Conservation (phyloP, 345 rosid genomes). For the Citrus maxima region DNA sequence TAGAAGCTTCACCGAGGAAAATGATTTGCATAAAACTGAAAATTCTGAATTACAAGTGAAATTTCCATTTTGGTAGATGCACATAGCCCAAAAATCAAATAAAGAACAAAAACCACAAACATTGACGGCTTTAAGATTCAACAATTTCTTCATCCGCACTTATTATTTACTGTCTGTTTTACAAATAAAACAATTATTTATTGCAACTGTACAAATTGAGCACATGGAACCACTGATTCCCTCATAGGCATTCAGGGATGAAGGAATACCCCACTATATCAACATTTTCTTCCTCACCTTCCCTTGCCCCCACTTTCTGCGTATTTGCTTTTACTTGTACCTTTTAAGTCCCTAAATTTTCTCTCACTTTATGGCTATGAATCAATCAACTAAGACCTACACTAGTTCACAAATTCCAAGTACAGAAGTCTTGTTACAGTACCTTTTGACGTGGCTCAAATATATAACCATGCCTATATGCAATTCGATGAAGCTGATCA, state of each 20-base stretch:
- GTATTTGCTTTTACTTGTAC: not conserved
- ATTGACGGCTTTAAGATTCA: not conserved
- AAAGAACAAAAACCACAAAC: not conserved
- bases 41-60: not conserved
- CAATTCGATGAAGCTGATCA: conserved; percentile 77
- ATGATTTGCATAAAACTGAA: not conserved
- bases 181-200: not conserved
- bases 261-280: not conserved
- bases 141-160: not conserved
- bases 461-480: conserved; percentile 38
- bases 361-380: not conserved
- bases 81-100: not conserved
- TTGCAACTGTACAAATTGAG: not conserved
- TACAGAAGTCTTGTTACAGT: conserved; percentile 26
- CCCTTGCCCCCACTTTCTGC: not conserved
- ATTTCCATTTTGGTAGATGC: not conserved
- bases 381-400: not conserved
- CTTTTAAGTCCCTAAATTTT: not conserved
- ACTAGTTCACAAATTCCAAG: conserved; percentile 1
- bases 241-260: not conserved
- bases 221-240: not conserved
- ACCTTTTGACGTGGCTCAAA: conserved; percentile 31
- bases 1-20: not conserved
- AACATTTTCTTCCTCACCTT: not conserved
- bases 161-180: not conserved